Conservation (phyloP, 2,329 filamentous ascomycete species). For the Penicillium sp. region DNA sequence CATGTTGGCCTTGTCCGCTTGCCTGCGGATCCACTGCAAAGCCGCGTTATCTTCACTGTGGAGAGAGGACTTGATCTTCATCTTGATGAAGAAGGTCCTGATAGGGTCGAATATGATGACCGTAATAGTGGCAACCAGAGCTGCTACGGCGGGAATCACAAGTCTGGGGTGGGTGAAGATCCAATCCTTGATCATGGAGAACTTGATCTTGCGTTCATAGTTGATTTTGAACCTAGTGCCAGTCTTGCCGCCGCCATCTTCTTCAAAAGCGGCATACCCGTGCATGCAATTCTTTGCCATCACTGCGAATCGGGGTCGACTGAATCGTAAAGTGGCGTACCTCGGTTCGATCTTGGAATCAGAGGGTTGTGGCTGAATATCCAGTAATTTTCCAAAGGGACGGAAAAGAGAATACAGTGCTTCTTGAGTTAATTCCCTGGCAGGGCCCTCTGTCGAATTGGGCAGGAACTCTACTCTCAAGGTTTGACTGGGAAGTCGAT, state of each 20-base stretch:
- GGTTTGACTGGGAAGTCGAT: conserved; percentile 72
- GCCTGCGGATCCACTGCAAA: conserved; percentile 77
- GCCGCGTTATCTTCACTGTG: conserved; percentile 69
- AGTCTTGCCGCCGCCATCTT: conserved; percentile 68
- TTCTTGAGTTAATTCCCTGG: conserved; percentile 80
- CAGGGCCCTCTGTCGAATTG: conserved; percentile 65
- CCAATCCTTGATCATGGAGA: conserved; percentile 83
- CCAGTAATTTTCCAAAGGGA: conserved; percentile 82
- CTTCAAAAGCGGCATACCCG: conserved; percentile 69
- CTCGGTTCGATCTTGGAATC: conserved; percentile 83
- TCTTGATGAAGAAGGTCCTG: conserved; percentile 85
- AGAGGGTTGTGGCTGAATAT: conserved; percentile 77
- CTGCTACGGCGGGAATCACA: conserved; percentile 78
- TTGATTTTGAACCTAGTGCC: conserved; percentile 77
- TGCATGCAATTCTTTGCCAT: conserved; percentile 93
- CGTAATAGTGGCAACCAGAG: conserved; percentile 75
- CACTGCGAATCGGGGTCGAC: conserved; percentile 69
- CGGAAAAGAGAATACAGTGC: conserved; percentile 82
- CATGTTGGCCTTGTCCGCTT: conserved; percentile 49
- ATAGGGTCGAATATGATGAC: conserved; percentile 93
- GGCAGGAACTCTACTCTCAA: conserved; percentile 84
- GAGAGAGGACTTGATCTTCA: conserved; percentile 76
- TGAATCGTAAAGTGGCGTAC: conserved; percentile 77
- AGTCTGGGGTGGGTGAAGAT: conserved; percentile 80
- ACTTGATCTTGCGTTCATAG: conserved; percentile 76